Percentiles rank a stretch among this genome's conserved stretches.
Conservation (phyloP, 345 rosid genomes). For the Lumnitzera racemosa region DNA sequence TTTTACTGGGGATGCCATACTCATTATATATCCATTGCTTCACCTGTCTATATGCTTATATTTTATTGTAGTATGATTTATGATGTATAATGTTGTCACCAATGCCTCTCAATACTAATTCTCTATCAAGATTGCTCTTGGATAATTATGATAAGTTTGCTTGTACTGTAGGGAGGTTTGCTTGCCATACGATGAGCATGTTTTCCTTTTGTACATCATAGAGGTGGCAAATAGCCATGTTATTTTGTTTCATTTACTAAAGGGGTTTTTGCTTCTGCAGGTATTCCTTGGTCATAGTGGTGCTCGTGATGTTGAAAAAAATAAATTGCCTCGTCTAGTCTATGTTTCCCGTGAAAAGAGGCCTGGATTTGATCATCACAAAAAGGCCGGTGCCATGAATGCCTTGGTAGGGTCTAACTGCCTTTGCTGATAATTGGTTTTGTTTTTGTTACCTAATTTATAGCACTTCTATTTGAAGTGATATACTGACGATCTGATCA, state of each 20-base stretch:
- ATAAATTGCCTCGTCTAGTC: constrained; percentile 81
- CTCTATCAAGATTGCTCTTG: too few relatives aligned
- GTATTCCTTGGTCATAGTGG: constrained; percentile 88
- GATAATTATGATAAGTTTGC: too few relatives aligned
- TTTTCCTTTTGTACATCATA: too few relatives aligned
- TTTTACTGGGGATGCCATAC: too few relatives aligned
- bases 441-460: background rate
- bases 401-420: constrained; percentile 42
- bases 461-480: background rate
- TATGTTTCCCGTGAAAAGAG: constrained; percentile 99
- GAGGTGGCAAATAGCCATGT: background rate
- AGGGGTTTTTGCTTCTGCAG: constrained; percentile 25
- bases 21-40: too few relatives aligned
- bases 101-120: too few relatives aligned
- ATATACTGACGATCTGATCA: too few relatives aligned
- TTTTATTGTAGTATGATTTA: too few relatives aligned
- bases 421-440: background rate
- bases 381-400: constrained; percentile 99
- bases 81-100: too few relatives aligned
- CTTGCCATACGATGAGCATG: too few relatives aligned
- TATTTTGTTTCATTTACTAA: background rate
- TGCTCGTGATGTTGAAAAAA: constrained; percentile 66
- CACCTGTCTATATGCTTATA: too few relatives aligned
- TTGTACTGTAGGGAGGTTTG: too few relatives aligned
- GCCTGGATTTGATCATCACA: constrained; percentile 97